These are phyloP conservation scores for Penicillium nordicum DNA, from an alignment of 2,329 filamentous ascomycete genomes.

Conservation along the genomic window DNA sequence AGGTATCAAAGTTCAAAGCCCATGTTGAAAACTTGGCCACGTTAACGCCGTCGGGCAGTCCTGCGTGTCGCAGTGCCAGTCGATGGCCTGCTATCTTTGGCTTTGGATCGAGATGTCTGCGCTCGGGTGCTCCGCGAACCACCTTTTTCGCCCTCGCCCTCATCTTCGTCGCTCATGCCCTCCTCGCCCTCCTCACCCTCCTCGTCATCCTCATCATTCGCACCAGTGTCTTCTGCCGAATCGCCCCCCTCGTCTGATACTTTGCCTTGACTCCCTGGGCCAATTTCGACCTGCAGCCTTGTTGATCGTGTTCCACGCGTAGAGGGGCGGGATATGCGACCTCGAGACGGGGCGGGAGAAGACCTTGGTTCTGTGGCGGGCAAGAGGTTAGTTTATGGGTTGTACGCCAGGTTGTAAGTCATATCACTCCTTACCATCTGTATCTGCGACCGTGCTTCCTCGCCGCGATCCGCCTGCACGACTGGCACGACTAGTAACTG, in stretches of 20 bases:
- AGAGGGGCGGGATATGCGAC: constrained; percentile 34
- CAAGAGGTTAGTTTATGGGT: constrained; percentile 1
- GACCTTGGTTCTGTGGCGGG: constrained; percentile 39
- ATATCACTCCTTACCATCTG: constrained; percentile 41
- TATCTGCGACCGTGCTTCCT: constrained; percentile 47
- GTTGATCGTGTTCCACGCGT: constrained; percentile 39
- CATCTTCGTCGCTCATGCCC: constrained; percentile 38
- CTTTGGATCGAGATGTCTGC: constrained; percentile 34
- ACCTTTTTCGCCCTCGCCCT: constrained; percentile 33
- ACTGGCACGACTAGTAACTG: constrained; percentile 30
- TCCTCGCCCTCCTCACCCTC: constrained; percentile 41
- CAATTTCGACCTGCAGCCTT: constrained; percentile 40
- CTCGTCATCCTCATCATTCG: constrained; percentile 39
- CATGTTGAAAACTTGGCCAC: background rate
- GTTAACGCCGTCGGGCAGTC: constrained; percentile 34
- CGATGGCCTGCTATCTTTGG: constrained; percentile 35
- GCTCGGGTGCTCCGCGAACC: constrained; percentile 41
- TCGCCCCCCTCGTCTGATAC: constrained; percentile 39
- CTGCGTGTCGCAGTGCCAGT: constrained; percentile 36
- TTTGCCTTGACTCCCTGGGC: constrained; percentile 29
- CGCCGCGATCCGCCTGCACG: constrained; percentile 36
- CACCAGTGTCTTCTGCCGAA: constrained; percentile 35
- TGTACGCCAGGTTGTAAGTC: background rate
- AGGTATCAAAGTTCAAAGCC: constrained; percentile 28
- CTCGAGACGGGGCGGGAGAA: constrained; percentile 43